A percentile compares a stretch with the other conserved stretches of the same genome.
Evolutionary conservation across 2,329 filamentous ascomycete species (phyloP).

Genomic region (Epichloe amarillans): DNA sequence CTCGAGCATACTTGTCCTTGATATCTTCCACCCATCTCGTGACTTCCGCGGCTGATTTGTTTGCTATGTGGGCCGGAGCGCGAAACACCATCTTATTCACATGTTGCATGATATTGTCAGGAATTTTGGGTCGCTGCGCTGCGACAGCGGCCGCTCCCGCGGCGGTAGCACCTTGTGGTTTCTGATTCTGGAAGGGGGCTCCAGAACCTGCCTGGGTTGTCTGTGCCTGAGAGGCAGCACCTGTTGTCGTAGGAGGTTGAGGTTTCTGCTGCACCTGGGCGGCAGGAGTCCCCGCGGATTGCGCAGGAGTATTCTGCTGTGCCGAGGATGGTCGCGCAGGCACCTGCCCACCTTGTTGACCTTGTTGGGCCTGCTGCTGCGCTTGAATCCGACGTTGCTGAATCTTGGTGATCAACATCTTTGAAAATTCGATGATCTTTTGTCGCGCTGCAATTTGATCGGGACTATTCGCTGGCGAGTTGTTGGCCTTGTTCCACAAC

Average conservation of each 20-base stretch:
- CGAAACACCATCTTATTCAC: conserved; percentile 34
- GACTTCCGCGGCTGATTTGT: conserved; percentile 29
- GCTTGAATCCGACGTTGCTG: conserved; percentile 25
- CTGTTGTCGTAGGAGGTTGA: conserved; percentile 1
- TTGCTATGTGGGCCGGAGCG: conserved; percentile 27
- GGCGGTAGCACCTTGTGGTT: conserved; percentile 6
- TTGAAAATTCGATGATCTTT: conserved; percentile 48
- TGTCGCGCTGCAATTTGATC: conserved; percentile 38
- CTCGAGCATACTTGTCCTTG: conserved; percentile 33
- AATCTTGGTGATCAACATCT: conserved; percentile 41
- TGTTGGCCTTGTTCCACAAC: conserved; percentile 41
- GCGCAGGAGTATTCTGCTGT: conserved; percentile 6
- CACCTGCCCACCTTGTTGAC: conserved; percentile 11
- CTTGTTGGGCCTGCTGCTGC: conserved; percentile 17
- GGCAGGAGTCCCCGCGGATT: conserved; percentile 9
- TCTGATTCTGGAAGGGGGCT: conserved; percentile 10
- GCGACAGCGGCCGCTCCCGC: conserved; percentile 3
- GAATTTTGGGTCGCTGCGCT: conserved; percentile 21
- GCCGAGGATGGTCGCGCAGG: conserved; percentile 11
- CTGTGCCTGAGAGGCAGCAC: neutral
- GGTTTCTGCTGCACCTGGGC: conserved; percentile 9
- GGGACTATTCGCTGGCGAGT: conserved; percentile 30
- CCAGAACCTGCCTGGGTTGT: conserved; percentile 4
- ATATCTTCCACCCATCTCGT: conserved; percentile 36
- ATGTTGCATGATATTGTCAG: conserved; percentile 32